A percentile compares a stretch with the other conserved stretches of the same genome.
Conservation (phyloP, 2,329 filamentous ascomycete species). For the Thelonectria blattea region DNA sequence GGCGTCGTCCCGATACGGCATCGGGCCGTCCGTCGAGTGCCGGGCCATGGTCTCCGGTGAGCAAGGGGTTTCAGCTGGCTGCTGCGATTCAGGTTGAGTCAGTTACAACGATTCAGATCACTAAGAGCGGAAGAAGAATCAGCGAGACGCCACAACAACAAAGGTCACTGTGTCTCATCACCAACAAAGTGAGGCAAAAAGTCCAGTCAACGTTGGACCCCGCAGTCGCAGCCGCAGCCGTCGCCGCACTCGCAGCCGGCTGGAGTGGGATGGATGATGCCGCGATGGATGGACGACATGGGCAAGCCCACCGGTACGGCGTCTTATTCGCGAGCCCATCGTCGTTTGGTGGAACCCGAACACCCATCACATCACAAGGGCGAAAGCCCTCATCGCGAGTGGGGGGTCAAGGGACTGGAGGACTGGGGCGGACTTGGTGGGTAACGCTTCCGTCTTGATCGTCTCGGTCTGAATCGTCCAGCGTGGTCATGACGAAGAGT, state of each 20-base stretch:
- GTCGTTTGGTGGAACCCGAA: background rate
- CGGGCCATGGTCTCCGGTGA: slow-evolving; percentile 24
- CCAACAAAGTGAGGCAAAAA: background rate
- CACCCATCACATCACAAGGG: slow-evolving; percentile 1
- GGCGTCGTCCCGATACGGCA: slow-evolving; percentile 26
- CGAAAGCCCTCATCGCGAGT: background rate
- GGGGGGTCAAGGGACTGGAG: background rate
- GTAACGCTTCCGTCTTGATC: background rate
- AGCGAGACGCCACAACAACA: background rate
- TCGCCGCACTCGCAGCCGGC: slow-evolving; percentile 9
- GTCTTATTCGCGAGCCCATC: background rate
- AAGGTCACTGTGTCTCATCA: background rate
- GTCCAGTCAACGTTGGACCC: slow-evolving; percentile 2
- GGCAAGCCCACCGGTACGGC: background rate
- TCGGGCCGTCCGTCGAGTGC: slow-evolving; percentile 23
- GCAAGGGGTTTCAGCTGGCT: background rate
- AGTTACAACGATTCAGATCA: background rate
- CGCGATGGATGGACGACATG: background rate
- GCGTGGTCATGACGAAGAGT: background rate
- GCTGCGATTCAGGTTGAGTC: background rate
- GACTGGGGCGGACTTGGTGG: background rate
- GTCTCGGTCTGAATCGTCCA: background rate
- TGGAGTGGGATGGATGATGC: slow-evolving; percentile 4
- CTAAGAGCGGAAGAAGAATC: too few relatives aligned
- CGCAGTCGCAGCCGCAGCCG: slow-evolving; percentile 17